A percentile compares a stretch with the other conserved stretches of the same genome.
phyloP scores from a whole-genome alignment of 352 stramenopile species.

The Phytophthora uliginosa region DNA sequence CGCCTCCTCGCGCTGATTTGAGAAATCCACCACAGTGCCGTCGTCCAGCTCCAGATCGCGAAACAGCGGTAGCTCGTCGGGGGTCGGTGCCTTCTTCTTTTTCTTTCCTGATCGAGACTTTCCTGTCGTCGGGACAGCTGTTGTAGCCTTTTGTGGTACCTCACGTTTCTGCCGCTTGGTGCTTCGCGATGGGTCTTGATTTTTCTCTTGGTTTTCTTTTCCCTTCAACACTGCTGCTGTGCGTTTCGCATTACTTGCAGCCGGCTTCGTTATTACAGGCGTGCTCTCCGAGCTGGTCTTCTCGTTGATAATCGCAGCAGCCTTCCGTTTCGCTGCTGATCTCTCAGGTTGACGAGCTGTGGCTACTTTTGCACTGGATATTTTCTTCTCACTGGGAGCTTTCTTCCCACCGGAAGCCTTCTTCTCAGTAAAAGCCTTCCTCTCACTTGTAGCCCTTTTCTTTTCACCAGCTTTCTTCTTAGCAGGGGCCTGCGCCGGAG shows the following conservation, averaged over 20 bases:
- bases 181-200: slow-evolving; percentile 12
- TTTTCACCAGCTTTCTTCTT: slow-evolving; percentile 20
- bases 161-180: slow-evolving; percentile 39
- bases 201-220: slow-evolving; percentile 16
- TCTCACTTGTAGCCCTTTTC: slow-evolving; percentile 6
- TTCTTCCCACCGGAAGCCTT: slow-evolving; percentile 6
- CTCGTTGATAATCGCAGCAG: slow-evolving; percentile 4
- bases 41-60: slow-evolving; percentile 46
- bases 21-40: slow-evolving; percentile 42
- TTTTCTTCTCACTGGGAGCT: slow-evolving; percentile 8
- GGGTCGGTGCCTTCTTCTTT: slow-evolving; percentile 24
- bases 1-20: slow-evolving; percentile 38
- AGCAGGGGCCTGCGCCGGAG: background rate
- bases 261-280: slow-evolving; percentile 1
- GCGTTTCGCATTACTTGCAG: slow-evolving; percentile 29
- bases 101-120: slow-evolving; percentile 29
- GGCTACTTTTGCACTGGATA: background rate
- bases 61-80: slow-evolving; percentile 36
- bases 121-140: slow-evolving; percentile 6
- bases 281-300: slow-evolving; percentile 16
- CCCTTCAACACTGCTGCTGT: background rate
- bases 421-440: slow-evolving; percentile 17
- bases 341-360: slow-evolving; percentile 19
- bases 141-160: background rate
- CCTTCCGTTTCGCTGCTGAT: slow-evolving; percentile 22